Conservation (phyloP, 345 rosid species). For the Eucalyptus leucophloia region DNA sequence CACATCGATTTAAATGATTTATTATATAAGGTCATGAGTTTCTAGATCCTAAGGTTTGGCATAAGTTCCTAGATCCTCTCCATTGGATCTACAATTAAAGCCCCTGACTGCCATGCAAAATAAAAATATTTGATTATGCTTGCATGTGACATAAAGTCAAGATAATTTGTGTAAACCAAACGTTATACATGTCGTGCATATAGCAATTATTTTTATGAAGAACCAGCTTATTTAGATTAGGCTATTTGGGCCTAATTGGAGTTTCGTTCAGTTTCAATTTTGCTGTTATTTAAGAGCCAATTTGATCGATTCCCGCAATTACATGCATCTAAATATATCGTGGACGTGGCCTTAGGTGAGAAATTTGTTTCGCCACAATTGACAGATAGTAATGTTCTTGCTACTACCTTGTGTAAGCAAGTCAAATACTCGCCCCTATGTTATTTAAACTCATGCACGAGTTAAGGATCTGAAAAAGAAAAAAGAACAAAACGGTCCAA, state of each 20-base stretch:
- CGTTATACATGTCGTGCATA: background rate
- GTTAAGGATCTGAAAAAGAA: background rate
- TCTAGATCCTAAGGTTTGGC: background rate
- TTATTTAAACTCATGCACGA: background rate
- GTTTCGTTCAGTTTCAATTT: background rate
- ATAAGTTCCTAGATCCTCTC: background rate
- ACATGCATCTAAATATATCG: background rate
- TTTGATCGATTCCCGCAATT: background rate
- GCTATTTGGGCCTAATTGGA: background rate
- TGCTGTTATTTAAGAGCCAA: background rate
- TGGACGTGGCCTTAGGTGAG: background rate
- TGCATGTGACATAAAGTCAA: background rate
- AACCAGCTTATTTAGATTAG: background rate
- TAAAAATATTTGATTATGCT: background rate
- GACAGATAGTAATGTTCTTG: background rate
- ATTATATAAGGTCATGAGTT: background rate
- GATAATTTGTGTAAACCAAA: background rate
- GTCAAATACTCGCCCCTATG: background rate
- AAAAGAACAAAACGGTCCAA: background rate
- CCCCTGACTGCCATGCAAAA: background rate
- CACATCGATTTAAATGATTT: background rate
- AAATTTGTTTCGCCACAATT: background rate
- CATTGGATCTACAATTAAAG: background rate
- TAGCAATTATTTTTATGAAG: background rate
- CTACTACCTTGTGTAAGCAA: background rate